These are phyloP conservation scores for Arachnomyces sp. DNA, from an alignment of 2,329 filamentous ascomycete genomes.

Conservation along the genomic window DNA sequence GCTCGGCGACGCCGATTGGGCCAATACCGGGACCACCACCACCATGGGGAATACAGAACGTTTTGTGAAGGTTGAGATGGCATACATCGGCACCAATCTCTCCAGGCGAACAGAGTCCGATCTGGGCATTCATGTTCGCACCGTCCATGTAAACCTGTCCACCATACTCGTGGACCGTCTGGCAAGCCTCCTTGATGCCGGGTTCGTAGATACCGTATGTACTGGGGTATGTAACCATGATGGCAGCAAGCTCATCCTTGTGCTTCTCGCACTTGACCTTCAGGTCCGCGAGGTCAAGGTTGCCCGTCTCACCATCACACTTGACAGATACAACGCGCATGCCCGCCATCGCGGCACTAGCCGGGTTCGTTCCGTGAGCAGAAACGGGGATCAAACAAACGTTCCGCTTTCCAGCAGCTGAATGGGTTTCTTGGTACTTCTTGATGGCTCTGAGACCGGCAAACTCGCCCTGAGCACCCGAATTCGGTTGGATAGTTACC, in stretches of 20 bases:
- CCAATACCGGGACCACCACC: conserved; percentile 90
- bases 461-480: conserved; percentile 92
- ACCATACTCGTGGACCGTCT: conserved; percentile 77
- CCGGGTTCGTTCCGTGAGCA: conserved; percentile 92
- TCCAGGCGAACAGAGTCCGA: conserved; percentile 87
- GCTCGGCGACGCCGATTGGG: conserved; percentile 82
- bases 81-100: conserved; percentile 95
- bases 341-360: conserved; percentile 89
- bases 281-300: conserved; percentile 79
- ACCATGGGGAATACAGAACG: conserved; percentile 95
- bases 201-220: conserved; percentile 95
- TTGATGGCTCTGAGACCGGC: conserved; percentile 82
- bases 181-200: conserved; percentile 73
- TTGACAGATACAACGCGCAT: conserved; percentile 92
- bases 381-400: conserved; percentile 93
- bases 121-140: conserved; percentile 97
- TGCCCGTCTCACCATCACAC: conserved; percentile 78
- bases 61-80: conserved; percentile 97
- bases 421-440: conserved; percentile 67
- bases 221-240: conserved; percentile 96
- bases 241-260: conserved; percentile 74
- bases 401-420: conserved; percentile 60
- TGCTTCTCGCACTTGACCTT: conserved; percentile 84
- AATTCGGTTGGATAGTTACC: conserved; percentile 90
- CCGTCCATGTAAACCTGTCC: conserved; percentile 98